Base-by-base conservation (phyloP, 202 grass and related monocot genomes). In the Carex sylvatica region DNA sequence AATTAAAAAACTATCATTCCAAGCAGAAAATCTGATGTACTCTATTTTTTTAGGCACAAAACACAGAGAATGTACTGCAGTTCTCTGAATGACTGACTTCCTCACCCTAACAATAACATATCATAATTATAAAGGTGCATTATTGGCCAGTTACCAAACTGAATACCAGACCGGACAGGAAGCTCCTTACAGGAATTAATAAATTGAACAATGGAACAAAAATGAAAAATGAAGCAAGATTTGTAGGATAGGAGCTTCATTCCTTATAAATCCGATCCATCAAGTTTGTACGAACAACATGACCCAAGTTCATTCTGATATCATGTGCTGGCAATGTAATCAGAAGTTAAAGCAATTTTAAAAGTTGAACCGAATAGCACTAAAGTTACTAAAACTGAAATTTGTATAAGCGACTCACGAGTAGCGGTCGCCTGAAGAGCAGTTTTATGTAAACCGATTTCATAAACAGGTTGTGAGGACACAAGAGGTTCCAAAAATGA, bases 401-500 rank as follows among this genome's bases (percentile, higher is more conserved):
- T 18, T n/a, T 18, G 54, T 58, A 56, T 9, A 61, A 1, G 71
- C 18, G 14, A 61, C 93, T 83, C 65, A 97, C 94, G 92, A 70
- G 90, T 97, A 60, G 92, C 4, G 42, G 86, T 79, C 0, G 83
- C 80, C 0, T 91, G 80, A 54, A 97, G 90, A 0, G 92, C 94
- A 6, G 91, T 87, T 14, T 83, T 75, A 69, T 94, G 94, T 42
- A 92, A 92, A 65, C 92, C 91, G 0, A 61, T 84, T 0, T 84
- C 88, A 0, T 69, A 53, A 55, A 89, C 83, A 62, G 94, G 90
- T 36, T 91, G 90, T 31, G 92, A 80, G 1, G 87, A 89, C 0
- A 93, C 78, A 0, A 94, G 90, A 51, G 83, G 56, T 0, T 85
- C 87, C 3, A 97, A 85, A 10, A 76, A 53, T 47, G 92, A 86